These are phyloP conservation scores for Puccinia horiana DNA, from an alignment of 1,284 basidiomycete genomes.

Conservation along the genomic window DNA sequence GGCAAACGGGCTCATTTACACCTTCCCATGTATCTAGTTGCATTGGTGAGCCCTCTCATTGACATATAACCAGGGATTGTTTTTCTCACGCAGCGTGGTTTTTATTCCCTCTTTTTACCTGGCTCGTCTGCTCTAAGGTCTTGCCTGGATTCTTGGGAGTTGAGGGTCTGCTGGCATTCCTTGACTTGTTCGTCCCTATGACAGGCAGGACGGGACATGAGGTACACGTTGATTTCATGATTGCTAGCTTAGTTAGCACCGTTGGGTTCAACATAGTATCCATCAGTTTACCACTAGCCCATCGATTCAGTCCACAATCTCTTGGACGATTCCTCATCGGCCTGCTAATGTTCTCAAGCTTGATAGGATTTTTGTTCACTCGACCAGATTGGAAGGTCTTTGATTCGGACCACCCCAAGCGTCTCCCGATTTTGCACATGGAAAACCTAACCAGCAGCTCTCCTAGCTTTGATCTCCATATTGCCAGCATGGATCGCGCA, in stretches of 20 bases:
- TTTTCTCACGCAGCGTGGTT: background rate
- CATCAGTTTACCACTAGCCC: slow-evolving; percentile 67
- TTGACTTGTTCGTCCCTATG: slow-evolving; percentile 89
- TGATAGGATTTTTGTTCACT: slow-evolving; percentile 50
- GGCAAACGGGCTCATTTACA: slow-evolving; percentile 39
- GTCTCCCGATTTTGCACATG: slow-evolving; percentile 79
- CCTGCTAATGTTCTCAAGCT: slow-evolving; percentile 4
- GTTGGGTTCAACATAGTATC: slow-evolving; percentile 65
- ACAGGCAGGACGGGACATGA: slow-evolving; percentile 66
- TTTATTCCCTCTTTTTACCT: background rate
- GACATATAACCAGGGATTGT: background rate
- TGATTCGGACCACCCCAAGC: slow-evolving; percentile 81
- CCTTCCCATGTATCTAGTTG: slow-evolving; percentile 66
- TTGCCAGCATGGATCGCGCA: slow-evolving; percentile 81
- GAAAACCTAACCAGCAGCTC: slow-evolving; percentile 74
- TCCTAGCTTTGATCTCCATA: slow-evolving; percentile 72
- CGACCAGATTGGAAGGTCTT: slow-evolving; percentile 66
- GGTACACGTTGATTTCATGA: slow-evolving; percentile 83
- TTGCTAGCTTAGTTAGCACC: slow-evolving; percentile 66
- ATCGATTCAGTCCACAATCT: slow-evolving; percentile 66
- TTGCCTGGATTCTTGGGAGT: slow-evolving; percentile 70
- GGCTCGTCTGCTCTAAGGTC: slow-evolving; percentile 51
- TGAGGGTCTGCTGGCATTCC: slow-evolving; percentile 70
- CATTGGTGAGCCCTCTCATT: slow-evolving; percentile 58
- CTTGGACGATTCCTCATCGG: slow-evolving; percentile 45